Evolutionary conservation across 192 early-diverging fungal genomes (phyloP), one percentile per base, ranked within the genome.

Genomic region (Podila horticola): DNA sequence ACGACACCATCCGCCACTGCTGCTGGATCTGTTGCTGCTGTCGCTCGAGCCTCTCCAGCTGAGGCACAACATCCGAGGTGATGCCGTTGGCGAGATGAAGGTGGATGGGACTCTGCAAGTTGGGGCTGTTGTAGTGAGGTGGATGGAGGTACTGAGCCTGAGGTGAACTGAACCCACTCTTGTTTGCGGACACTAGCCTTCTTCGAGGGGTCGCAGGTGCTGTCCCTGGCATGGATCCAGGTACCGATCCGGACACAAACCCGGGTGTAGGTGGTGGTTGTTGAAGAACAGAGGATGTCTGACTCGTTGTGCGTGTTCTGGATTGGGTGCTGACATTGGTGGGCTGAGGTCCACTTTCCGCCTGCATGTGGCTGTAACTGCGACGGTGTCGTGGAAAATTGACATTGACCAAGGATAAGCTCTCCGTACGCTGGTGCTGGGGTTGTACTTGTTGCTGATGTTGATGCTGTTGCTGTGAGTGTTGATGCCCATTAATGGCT

Each of bases 1-100:
- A 81, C 1, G 77, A 81, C 13, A 69, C 66, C 51, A 81, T 58
- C 20, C 77, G 65, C 77, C 77, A 81, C 29, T 69, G 65, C 31
- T 81, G 66, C 17, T 81, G 77, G 2, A 81, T 28, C 2, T 64
- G 66, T 13, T 81, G 66, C 38, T 73, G 77, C 13, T 81, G 59
- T 24, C 17, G 60, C 30, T 68, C 61, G 24, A 81, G 36, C 6
- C 50, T 26, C 38, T 36, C 64, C 30, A 81, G 33, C 29, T 81
- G 66, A n/a, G 75, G 57, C 2, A 64, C 36, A 58, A 55, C 52
- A 17, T 17, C 4, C 52, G 24, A 55, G 5, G 22, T 7, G 2
- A 11, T 45, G 41, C 41, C 41, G 15, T 45, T 15, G 41, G 41
- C 3, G 15, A 45, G 41, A 45, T 12, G 41, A 45, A 45, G 38